phyloP scores from a whole-genome alignment of 1,139 yeast genomes.

The Pichia sp. region DNA sequence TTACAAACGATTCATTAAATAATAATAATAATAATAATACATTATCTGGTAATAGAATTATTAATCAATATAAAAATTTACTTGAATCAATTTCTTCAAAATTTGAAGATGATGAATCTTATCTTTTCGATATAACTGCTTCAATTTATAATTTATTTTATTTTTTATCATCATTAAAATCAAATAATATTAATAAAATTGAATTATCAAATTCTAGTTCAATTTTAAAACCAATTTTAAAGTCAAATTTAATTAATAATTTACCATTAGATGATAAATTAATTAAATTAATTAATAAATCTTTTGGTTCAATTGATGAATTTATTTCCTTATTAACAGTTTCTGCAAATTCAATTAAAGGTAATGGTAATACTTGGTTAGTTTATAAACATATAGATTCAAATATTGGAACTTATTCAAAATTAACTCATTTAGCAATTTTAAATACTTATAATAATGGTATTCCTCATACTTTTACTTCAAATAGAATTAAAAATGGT shows the following conservation, averaged over 20 bases:
- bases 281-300: conserved; percentile 32
- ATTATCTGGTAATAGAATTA: conserved; percentile 23
- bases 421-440: conserved; percentile 42
- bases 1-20: conserved; percentile 10
- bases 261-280: conserved; percentile 33
- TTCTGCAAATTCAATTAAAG: conserved; percentile 58
- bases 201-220: conserved; percentile 29
- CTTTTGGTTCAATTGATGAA: conserved; percentile 66
- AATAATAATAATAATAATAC: conserved; percentile 4
- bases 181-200: conserved; percentile 17
- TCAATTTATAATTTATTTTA: conserved; percentile 54
- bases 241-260: conserved; percentile 12
- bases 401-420: conserved; percentile 17
- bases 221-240: conserved; percentile 30
- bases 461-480: conserved; percentile 48
- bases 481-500: conserved; percentile 41
- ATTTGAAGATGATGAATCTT: conserved; percentile 27
- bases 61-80: conserved; percentile 33
- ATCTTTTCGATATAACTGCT: conserved; percentile 53
- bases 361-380: conserved; percentile 70
- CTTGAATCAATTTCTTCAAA: conserved; percentile 39
- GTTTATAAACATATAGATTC: conserved; percentile 21
- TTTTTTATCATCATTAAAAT: conserved; percentile 47
- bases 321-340: conserved; percentile 57
- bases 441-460: conserved; percentile 76